A percentile compares a stretch with the other conserved stretches of the same genome.
These are phyloP conservation scores for Haematococcus lacustris DNA, from an alignment of 139 green algal genomes.

Conservation along the genomic window DNA sequence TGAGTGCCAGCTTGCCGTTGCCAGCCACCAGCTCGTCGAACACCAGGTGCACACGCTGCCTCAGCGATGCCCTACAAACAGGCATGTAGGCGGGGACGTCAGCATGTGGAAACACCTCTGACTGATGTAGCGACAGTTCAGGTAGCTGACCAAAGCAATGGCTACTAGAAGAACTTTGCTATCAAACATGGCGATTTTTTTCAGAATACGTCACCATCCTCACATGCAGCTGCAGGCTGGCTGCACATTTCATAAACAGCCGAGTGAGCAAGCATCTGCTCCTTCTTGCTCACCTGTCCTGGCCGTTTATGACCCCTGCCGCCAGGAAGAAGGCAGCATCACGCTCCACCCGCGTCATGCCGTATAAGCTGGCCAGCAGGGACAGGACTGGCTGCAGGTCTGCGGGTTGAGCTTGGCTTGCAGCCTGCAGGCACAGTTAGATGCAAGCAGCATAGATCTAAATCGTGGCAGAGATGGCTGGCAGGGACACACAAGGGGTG, in stretches of 20 bases:
- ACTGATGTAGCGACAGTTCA: too few relatives aligned
- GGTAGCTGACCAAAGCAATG: too few relatives aligned
- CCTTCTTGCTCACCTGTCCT: slow-evolving; percentile 3
- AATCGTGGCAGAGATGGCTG: background rate
- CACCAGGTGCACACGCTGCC: slow-evolving; percentile 33
- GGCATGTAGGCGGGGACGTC: too few relatives aligned
- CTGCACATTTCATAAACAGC: too few relatives aligned
- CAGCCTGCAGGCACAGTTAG: background rate
- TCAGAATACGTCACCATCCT: too few relatives aligned
- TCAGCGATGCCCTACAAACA: slow-evolving; percentile 35
- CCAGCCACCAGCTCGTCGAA: slow-evolving; percentile 39
- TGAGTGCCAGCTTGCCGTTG: slow-evolving; percentile 33
- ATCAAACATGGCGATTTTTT: too few relatives aligned
- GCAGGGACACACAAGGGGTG: background rate
- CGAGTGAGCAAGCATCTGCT: too few relatives aligned
- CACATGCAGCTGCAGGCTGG: too few relatives aligned
- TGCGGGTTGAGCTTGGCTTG: background rate
- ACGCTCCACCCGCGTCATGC: slow-evolving; percentile 46
- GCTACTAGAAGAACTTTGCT: too few relatives aligned
- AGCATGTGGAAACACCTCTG: too few relatives aligned
- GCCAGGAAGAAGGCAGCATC: slow-evolving; percentile 41
- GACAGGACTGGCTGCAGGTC: slow-evolving; percentile 10
- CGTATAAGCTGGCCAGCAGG: slow-evolving; percentile 50
- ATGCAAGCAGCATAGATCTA: too few relatives aligned
- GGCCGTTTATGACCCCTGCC: slow-evolving; percentile 17